Base-by-base conservation (phyloP, 257 asterid genomes). In the Jacaranda mimosifolia region DNA sequence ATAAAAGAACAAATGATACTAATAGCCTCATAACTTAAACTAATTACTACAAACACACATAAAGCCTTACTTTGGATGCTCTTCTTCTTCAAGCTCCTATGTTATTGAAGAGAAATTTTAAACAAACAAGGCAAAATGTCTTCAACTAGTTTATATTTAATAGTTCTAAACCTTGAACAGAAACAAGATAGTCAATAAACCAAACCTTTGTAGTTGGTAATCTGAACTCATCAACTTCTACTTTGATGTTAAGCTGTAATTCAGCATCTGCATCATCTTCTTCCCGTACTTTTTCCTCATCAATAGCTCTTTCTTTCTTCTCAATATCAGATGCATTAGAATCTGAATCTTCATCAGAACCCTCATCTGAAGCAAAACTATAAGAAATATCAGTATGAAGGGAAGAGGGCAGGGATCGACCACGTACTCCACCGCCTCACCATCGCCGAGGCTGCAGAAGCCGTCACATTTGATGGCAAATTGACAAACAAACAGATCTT, bases 31-130 rank as follows among this genome's bases (percentile, higher is more conserved):
- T 48, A 52, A 52, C 43, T 71, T 6, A 36, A 43, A 71, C 9
- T 67, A 35, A 75, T 17, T 39, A 12, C 21, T 21, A 69, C 49
- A 57, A n/a, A 63, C 52, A 72, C 6, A 75, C 1, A 26, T 58
- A 73, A 68, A 73, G 55, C 62, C 89, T 84, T 87, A 95, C 99
- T 86, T 95, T 95, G 21, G 73, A 19, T 83, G 86, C 36, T 89
- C 76, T 82, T 91, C 97, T 86, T 93, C 99, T 78, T 89, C 93
- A 9, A 95, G 94, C 88, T 93, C 98, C 99, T 93, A 63, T 7
- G 35, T 65, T 17, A 63, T 78, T 57, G n/a, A 64, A n/a, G n/a
- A n/a, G n/a, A n/a, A n/a, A n/a, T n/a, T n/a, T n/a, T n/a, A n/a
- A n/a, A n/a, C n/a, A n/a, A 79, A 15, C n/a, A n/a, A n/a, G n/a